phyloP scores from a whole-genome alignment of 306 rosid genomes.

The Hylodesmum podocarpum region DNA sequence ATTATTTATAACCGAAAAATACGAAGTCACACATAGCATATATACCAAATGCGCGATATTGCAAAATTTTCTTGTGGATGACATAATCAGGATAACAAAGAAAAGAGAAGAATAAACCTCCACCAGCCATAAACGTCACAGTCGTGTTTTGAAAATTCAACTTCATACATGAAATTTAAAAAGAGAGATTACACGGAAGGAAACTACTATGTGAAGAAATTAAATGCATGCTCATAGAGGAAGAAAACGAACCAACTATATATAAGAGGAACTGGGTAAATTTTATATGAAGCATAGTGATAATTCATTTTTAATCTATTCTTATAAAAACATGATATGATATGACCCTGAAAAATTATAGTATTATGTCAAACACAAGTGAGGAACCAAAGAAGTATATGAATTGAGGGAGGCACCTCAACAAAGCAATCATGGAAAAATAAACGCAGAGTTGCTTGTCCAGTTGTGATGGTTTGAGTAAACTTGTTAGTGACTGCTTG shows the following conservation, averaged over 20 bases:
- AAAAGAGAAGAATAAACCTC: conserved; percentile 1
- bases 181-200: background rate
- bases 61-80: background rate
- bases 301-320: no score
- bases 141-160: background rate
- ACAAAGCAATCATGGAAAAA: conserved; percentile 89
- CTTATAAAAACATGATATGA: no score
- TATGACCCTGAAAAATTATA: background rate
- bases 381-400: background rate
- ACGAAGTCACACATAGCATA: conserved; percentile 1
- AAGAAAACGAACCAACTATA: background rate
- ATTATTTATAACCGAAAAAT: background rate
- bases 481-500: conserved; percentile 67
- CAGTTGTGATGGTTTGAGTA: conserved; percentile 50
- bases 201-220: background rate
- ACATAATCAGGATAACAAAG: background rate
- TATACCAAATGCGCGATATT: background rate
- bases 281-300: background rate
- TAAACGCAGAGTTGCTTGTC: conserved; percentile 74
- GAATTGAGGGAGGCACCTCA: conserved; percentile 45
- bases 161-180: background rate
- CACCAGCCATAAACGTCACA: conserved; percentile 11
- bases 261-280: background rate
- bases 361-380: background rate
- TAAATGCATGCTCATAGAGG: background rate